phyloP scores from a whole-genome alignment of 495 filamentous ascomycete species.

The Penicillium turbatum region DNA sequence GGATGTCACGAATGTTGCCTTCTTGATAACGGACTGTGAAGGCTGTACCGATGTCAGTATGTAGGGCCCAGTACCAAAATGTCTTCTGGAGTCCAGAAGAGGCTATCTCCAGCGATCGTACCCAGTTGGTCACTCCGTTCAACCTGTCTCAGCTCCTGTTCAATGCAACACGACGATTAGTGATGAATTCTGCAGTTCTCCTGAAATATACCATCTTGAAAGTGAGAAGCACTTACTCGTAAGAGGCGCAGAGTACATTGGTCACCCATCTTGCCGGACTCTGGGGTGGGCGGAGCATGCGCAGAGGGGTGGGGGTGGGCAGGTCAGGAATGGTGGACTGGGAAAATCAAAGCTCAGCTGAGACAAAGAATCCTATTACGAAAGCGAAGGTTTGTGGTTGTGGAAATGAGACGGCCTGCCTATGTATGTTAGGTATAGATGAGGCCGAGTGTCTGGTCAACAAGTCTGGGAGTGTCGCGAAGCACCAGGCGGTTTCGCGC shows the following conservation, averaged over 20 bases:
- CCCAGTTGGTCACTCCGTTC: conserved; percentile 17
- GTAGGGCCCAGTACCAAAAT: not conserved
- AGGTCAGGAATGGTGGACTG: not conserved
- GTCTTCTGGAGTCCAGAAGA: not conserved
- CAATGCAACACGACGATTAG: not conserved
- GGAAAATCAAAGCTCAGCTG: too few species aligned
- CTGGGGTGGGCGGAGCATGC: not conserved
- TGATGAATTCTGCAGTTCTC: not conserved
- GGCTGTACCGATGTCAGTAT: conserved; percentile 8
- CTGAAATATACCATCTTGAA: not conserved
- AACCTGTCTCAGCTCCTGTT: conserved; percentile 18
- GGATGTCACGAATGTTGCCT: conserved; percentile 81
- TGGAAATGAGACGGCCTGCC: too few species aligned
- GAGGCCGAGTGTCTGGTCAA: too few species aligned
- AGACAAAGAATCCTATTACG: not conserved
- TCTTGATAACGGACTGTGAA: conserved; percentile 69
- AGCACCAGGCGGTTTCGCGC: too few species aligned
- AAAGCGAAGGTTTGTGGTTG: too few species aligned
- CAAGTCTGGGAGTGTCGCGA: too few species aligned
- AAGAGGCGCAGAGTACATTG: conserved; percentile 18
- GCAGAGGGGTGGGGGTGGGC: not conserved
- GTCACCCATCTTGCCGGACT: conserved; percentile 11
- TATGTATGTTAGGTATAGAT: too few species aligned
- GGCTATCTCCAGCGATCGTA: not conserved
- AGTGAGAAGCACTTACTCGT: conserved; percentile 9